Conservation (phyloP, 371 early-diverging fungal species). For the Mucor saturninus region DNA sequence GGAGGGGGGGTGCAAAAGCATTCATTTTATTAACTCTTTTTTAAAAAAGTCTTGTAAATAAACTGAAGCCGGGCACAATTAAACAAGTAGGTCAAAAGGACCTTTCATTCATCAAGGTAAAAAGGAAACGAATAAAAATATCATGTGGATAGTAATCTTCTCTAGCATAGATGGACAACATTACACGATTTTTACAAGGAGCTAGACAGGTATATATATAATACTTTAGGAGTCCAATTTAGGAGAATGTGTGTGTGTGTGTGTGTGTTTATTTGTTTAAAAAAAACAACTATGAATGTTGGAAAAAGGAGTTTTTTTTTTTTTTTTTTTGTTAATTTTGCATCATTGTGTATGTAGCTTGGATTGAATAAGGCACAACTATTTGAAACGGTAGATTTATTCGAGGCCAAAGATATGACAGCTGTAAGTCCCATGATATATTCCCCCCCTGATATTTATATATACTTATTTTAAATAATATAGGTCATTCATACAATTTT, state of each 20-base stretch:
- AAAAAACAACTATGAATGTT: slow-evolving; percentile 1
- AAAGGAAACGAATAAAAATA: neutral
- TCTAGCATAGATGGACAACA: slow-evolving; percentile 80
- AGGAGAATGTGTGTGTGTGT: neutral
- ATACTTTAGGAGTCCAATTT: neutral
- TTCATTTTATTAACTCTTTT: neutral
- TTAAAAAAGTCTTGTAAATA: slow-evolving; percentile 46
- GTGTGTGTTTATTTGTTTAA: neutral
- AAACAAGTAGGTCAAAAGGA: slow-evolving; percentile 51
- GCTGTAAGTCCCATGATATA: slow-evolving; percentile 49
- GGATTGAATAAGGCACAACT: slow-evolving; percentile 77
- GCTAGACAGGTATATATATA: slow-evolving; percentile 53
- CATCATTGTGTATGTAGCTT: slow-evolving; percentile 36
- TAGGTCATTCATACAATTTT: slow-evolving; percentile 49
- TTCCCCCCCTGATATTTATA: neutral
- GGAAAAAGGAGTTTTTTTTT: neutral
- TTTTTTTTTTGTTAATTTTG: neutral
- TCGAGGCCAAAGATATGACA: slow-evolving; percentile 86
- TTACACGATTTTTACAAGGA: slow-evolving; percentile 67
- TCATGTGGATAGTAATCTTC: slow-evolving; percentile 3
- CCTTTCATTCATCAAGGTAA: slow-evolving; percentile 49
- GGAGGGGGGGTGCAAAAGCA: no score
- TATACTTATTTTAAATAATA: neutral
- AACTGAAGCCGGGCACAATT: slow-evolving; percentile 50
- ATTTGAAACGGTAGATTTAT: slow-evolving; percentile 91